phyloP scores from a whole-genome alignment of 768 basidiomycete species.

The Boletus rubescentipes region DNA sequence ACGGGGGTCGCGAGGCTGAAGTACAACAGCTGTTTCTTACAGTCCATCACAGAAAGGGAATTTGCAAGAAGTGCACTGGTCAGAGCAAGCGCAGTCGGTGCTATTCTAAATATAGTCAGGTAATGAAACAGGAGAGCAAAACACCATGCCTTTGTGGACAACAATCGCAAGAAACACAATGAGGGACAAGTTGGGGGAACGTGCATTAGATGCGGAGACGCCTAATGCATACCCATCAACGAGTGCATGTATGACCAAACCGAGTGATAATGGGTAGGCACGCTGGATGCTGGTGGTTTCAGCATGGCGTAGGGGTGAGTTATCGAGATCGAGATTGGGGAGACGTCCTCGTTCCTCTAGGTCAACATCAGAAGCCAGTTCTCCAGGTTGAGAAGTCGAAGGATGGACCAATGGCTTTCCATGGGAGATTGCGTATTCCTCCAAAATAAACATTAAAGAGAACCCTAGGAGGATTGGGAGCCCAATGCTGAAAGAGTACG shows the following conservation, averaged over 20 bases:
- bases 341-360: constrained; percentile 54
- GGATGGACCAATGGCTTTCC: constrained; percentile 35
- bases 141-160: constrained; percentile 76
- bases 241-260: constrained; percentile 82
- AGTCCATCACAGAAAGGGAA: constrained; percentile 63
- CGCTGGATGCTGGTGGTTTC: constrained; percentile 32
- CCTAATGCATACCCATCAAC: constrained; percentile 94
- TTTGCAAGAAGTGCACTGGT: constrained; percentile 82
- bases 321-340: constrained; percentile 18
- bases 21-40: constrained; percentile 69
- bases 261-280: constrained; percentile 77
- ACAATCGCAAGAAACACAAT: constrained; percentile 90
- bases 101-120: constrained; percentile 41
- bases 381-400: constrained; percentile 16
- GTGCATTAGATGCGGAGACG: constrained; percentile 55
- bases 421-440: constrained; percentile 58
- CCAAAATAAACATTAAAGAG: constrained; percentile 57
- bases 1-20: constrained; percentile 87
- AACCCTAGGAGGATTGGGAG: constrained; percentile 64
- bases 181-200: constrained; percentile 57
- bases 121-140: not conserved
- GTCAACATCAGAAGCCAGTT: constrained; percentile 54
- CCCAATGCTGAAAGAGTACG: constrained; percentile 57
- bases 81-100: constrained; percentile 88
- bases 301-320: constrained; percentile 4